Percentiles rank a stretch among this genome's conserved stretches.
Evolutionary conservation across 495 filamentous ascomycete genomes (phyloP).

Genomic region (Penicillium atrosanguineum): DNA sequence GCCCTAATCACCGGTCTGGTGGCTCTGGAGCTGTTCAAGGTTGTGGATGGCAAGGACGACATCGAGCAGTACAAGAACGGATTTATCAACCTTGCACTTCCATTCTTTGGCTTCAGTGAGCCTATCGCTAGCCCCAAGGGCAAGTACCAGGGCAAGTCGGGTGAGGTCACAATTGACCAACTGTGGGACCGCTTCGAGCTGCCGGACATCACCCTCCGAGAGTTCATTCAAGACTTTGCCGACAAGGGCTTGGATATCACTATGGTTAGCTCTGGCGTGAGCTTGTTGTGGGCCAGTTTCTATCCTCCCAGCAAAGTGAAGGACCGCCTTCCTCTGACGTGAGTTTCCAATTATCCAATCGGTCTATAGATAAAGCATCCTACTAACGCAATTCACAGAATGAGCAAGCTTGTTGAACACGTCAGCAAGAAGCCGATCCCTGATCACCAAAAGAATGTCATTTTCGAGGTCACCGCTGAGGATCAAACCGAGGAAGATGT

Average conservation of each 20-base stretch:
- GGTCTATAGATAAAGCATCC: not conserved
- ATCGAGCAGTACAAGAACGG: constrained; percentile 99
- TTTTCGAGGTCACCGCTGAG: constrained; percentile 94
- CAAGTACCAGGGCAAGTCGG: constrained; percentile 69
- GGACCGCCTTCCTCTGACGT: constrained; percentile 70
- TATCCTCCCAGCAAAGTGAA: constrained; percentile 85
- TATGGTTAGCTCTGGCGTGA: constrained; percentile 96
- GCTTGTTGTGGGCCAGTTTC: constrained; percentile 93
- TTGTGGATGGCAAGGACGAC: constrained; percentile 90
- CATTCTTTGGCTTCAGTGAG: constrained; percentile 98
- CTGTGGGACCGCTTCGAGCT: constrained; percentile 98
- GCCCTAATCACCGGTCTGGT: constrained; percentile 94
- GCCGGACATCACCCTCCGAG: constrained; percentile 74
- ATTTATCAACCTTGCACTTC: constrained; percentile 93
- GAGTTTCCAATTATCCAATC: constrained; percentile 34
- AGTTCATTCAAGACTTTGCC: constrained; percentile 80
- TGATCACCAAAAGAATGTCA: constrained; percentile 87
- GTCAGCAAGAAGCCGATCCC: constrained; percentile 92
- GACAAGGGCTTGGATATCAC: constrained; percentile 75
- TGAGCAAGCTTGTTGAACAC: constrained; percentile 84
- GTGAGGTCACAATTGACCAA: constrained; percentile 86
- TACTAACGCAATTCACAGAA: constrained; percentile 38
- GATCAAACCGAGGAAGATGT: constrained; percentile 90
- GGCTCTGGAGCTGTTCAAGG: constrained; percentile 91
- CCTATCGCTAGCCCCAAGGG: constrained; percentile 91